Base-by-base conservation (phyloP, 495 filamentous ascomycete genomes). In the Penicillium roqueforti region DNA sequence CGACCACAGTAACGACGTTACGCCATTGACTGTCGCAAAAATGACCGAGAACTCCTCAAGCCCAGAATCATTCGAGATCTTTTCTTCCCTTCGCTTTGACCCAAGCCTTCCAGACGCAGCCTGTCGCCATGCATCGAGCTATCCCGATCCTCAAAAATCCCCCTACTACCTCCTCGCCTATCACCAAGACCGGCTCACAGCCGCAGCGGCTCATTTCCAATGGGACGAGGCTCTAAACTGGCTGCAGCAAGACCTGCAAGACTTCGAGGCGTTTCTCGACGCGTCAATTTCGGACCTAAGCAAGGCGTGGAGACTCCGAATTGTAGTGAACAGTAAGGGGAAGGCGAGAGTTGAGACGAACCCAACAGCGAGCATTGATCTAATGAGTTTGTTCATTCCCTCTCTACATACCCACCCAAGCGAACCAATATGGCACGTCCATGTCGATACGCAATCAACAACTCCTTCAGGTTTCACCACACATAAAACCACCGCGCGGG, bases 141-240 rank as follows among this genome's bases (percentile, higher is more conserved):
- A 65, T 46, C 67, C 70, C 20, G 54, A 61, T 26, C 64, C 65
- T 10, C 70, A 75, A 18, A 55, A 74, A 18, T 84, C 81, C n/a
- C 83, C 83, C 1, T 87, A 93, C 62, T 96, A 96, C 72, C 88
- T 97, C 74, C 80, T 95, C 11, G 70, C 80, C 40, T 86, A 85
- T 68, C 92, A 97, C 68, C 83, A 81, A 19, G 87, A 93, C 61
- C 89, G 84, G n/a, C 82, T 97, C 62, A 77, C 91, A 40, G 74
- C 76, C 51, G 89, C 90, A 23, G 90, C 88, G 0, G 69, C 71
- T 26, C 71, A 87, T 54, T 95, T 91, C 69, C 61, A 74, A 22
- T 92, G 85, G 84, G 23, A 57, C 4, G 41, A 60, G 28, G 72
- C 71, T 9, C 20, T 62, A 14, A 31, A 48, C 0, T 72, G 71